Conservation (phyloP, 257 asterid species). For the Solanum bulbocastanum region DNA sequence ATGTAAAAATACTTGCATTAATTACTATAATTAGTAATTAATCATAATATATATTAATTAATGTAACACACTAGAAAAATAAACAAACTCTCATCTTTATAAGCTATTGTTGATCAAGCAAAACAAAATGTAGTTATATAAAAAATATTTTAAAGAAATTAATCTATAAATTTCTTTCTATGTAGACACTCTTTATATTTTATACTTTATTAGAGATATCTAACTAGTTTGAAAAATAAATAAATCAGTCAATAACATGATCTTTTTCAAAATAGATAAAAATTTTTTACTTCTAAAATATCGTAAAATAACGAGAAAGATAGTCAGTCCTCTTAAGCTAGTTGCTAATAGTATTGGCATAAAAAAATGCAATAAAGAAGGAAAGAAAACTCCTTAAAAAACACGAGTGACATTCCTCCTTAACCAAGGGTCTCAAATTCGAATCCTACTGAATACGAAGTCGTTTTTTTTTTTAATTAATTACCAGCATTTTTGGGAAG, state of each 20-base stretch:
- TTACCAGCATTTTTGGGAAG: constrained; percentile 67
- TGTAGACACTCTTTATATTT: background rate
- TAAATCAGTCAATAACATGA: background rate
- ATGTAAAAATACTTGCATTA: background rate
- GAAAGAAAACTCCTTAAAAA: too few relatives aligned
- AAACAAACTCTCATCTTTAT: background rate
- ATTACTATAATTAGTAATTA: background rate
- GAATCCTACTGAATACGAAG: background rate
- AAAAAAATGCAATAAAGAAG: background rate
- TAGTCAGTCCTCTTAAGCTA: background rate
- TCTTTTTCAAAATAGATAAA: background rate
- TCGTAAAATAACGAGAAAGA: background rate
- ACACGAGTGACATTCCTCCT: background rate
- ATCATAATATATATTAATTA: background rate
- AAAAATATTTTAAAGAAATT: too few relatives aligned
- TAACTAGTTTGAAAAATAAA: background rate
- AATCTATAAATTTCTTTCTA: background rate
- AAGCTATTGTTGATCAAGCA: background rate
- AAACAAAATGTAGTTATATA: background rate
- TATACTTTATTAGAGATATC: background rate
- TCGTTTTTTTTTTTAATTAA: background rate
- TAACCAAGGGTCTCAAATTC: fast-evolving
- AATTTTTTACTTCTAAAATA: background rate
- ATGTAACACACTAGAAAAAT: background rate
- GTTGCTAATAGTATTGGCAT: background rate